Evolutionary conservation across 192 early-diverging fungal genomes (phyloP), one percentile per base, ranked within the genome.

Genomic region (Oehlia diaphana): DNA sequence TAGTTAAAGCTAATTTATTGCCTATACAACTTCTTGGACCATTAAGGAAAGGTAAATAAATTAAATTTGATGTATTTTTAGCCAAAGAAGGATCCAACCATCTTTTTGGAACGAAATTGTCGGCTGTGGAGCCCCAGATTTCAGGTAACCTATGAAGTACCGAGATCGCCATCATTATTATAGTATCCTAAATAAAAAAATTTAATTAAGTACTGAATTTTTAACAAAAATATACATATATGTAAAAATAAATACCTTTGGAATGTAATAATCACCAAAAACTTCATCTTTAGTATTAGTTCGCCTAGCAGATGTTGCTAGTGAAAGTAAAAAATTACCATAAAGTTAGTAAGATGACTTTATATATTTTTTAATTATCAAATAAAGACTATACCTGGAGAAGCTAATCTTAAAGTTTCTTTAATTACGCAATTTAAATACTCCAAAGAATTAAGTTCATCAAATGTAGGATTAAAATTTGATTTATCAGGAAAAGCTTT

Each of bases 1-100:
- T 89, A n/a, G 85, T 84, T 74, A 86, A 69, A 44, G 90, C 90
- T 78, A 91, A 87, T 77, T 82, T 84, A 63, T 84, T 80, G 7
- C 89, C 90, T 33, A 91, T 90, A 53, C 90, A 91, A n/a, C 86
- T 82, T 12, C 89, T 68, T n/a, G 82, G 77, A 21, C 90, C 90
- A 9, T 85, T 83, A 61, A 84, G 66, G 63, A 91, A 91, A 0
- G 90, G 89, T 4, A 74, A 10, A 35, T 82, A 86, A 2, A 74
- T 81, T 78, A 70, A 83, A 42, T 67, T 70, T 1, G 82, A 78
- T 5, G 81, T 69, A 75, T 74, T 65, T 67, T 78, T 79, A 23
- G 80, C 81, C 8, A 80, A 72, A 0, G 63, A 14, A 2, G 82
- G 82, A 61, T 88, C 86, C 26, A 86, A 63, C 90, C 90, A 91